Percentiles rank a stretch among this genome's conserved stretches.
Conservation (phyloP, 345 rosid genomes). For the Rhodomyrtus tomentosa region DNA sequence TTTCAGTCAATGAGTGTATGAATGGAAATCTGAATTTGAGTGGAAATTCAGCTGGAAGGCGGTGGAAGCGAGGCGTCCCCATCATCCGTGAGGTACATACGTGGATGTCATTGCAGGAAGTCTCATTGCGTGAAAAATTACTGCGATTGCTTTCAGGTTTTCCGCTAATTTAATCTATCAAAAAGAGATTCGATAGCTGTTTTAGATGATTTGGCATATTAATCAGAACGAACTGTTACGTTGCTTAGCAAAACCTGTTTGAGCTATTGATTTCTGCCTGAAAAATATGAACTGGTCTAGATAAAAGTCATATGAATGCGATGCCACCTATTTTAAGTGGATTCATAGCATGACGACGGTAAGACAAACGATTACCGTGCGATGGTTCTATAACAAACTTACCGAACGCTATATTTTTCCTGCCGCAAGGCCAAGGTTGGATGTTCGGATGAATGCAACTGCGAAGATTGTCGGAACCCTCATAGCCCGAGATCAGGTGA, state of each 20-base stretch:
- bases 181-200: neutral
- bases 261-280: neutral
- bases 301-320: neutral
- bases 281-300: too few relatives aligned
- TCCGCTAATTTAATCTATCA: neutral
- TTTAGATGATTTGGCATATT: neutral
- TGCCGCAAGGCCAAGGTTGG: neutral
- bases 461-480: neutral
- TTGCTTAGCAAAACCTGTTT: neutral
- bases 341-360: neutral
- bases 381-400: neutral
- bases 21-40: neutral
- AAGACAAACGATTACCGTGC: too few relatives aligned
- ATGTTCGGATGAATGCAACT: neutral
- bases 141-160: constrained; percentile 73
- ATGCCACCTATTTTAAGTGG: neutral
- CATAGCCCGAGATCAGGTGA: neutral
- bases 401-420: neutral
- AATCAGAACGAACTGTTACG: neutral
- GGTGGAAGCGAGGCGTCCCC: constrained; percentile 40
- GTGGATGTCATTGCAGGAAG: constrained; percentile 78
- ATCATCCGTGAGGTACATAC: constrained; percentile 61
- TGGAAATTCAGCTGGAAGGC: neutral
- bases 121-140: constrained; percentile 73
- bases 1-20: neutral